Conservation (phyloP, 2,329 filamentous ascomycete genomes). For the Cytospora paraplurivora region DNA sequence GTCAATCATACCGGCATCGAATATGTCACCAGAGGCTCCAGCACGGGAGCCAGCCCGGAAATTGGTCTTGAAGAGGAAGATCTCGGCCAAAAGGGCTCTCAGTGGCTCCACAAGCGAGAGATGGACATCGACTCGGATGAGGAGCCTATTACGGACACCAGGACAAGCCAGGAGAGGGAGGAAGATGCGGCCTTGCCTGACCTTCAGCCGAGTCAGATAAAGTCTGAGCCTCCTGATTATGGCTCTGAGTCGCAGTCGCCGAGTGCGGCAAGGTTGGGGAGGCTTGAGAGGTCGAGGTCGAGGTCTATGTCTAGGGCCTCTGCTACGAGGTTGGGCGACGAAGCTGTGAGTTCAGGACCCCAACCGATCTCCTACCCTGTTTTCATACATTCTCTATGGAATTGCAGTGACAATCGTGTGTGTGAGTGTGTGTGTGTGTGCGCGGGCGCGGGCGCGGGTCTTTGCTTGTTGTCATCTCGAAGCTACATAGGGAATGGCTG, state of each 20-base stretch:
- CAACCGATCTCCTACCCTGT: not conserved
- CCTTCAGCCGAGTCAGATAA: conserved; percentile 13
- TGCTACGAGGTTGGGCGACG: not conserved
- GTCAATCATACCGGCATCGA: conserved; percentile 1
- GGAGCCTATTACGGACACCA: not conserved
- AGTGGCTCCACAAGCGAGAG: conserved; percentile 24
- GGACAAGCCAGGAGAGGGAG: not conserved
- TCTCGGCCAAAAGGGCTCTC: conserved; percentile 1
- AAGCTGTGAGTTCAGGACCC: conserved; percentile 8
- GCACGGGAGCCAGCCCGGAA: no score
- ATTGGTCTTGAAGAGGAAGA: not conserved
- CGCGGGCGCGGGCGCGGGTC: no score
- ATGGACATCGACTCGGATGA: not conserved
- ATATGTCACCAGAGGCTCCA: no score
- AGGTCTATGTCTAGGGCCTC: conserved; percentile 21
- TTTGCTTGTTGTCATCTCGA: no score
- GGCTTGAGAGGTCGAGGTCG: conserved; percentile 25
- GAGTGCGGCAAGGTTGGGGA: conserved; percentile 9
- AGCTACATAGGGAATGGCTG: no score
- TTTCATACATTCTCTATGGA: not conserved
- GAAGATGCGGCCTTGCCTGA: conserved; percentile 1
- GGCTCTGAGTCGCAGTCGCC: conserved; percentile 15
- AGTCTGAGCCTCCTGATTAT: not conserved
- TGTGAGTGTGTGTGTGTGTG: no score
- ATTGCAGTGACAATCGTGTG: no score